Conservation (phyloP, 106 monocot species). For the Phalaenopsis aphrodite region DNA sequence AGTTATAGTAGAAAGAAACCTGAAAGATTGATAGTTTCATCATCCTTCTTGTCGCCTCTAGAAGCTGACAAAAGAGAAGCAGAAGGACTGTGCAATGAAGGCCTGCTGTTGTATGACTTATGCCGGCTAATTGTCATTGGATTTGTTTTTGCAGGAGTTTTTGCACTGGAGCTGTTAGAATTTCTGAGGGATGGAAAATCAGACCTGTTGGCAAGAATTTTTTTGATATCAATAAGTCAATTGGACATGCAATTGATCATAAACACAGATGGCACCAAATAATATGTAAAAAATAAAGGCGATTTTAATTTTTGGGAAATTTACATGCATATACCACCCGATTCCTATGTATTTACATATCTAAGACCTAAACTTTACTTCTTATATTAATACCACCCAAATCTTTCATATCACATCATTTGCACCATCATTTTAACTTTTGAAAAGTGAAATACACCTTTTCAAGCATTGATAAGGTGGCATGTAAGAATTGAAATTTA, state of each 20-base stretch:
- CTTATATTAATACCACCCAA: no score
- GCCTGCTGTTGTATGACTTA: conserved; percentile 13
- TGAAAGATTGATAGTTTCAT: conserved; percentile 26
- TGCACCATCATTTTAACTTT: no score
- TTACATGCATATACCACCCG: no score
- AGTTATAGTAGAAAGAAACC: conserved; percentile 29
- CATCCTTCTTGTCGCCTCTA: conserved; percentile 46
- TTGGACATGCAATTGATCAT: not conserved
- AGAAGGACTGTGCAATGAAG: conserved; percentile 5
- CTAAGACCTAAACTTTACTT: no score
- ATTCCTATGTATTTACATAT: no score
- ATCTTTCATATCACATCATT: no score
- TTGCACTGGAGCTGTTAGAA: conserved; percentile 28
- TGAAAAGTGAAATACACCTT: no score
- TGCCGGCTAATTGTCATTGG: conserved; percentile 10
- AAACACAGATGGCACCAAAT: not conserved
- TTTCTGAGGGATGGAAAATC: conserved; percentile 49
- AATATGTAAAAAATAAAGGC: no score
- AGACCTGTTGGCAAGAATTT: conserved; percentile 23
- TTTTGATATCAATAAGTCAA: not conserved
- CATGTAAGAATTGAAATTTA: no score
- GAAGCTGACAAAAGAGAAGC: conserved; percentile 15
- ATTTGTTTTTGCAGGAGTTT: conserved; percentile 22
- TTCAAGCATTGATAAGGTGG: no score
- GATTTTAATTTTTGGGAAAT: no score